Evolutionary conservation across 169 alveolate genomes (phyloP), one percentile per base, ranked within the genome.

Genomic region (Cryptosporidium canis): DNA sequence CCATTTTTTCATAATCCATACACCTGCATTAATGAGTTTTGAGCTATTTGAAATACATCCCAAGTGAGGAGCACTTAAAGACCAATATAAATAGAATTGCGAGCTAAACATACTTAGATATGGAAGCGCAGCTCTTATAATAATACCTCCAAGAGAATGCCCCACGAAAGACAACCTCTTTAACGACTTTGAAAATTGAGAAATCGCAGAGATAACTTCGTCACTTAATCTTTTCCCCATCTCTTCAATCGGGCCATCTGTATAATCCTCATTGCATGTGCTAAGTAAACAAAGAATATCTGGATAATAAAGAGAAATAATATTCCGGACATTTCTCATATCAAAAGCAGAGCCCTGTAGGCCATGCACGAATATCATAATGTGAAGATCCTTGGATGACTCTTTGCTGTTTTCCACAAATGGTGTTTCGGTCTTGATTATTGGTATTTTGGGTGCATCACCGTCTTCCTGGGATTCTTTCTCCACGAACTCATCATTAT

Each of bases 321-420:
- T 93, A 90, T 95, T 95, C 66, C 94, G 93, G 66, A 96, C 85
- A 21, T 95, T 85, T 67, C 97, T 91, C 96, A 97, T 91, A 90
- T 97, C 99, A 85, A 91, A 93, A 21, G 96, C 82, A 27, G 84
- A 56, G 65, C 98, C 99, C 91, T 97, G 96, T 82, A 96, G 94
- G 8, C 99, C 99, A 85, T 97, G 99, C 2, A 95, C 96, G 68
- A 97, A 93, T 16, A 97, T 97, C 31, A 97, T 90, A 43, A 97
- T 91, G 90, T 97, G 99, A 18, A 92, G 85, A 14, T 92, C 91
- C 41, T 85, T 83, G 43, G 71, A 21, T 31, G 24, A 37, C 61
- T 56, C 72, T 39, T 77, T 55, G 12, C 12, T 58, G 9, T 9
- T 7, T 37, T 63, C 43, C 7, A 29, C 31, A 58, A 61, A 77